Evolutionary conservation across 331 rosid genomes (phyloP), one percentile per base, ranked within the genome.

Genomic region (Arachis monticola): DNA sequence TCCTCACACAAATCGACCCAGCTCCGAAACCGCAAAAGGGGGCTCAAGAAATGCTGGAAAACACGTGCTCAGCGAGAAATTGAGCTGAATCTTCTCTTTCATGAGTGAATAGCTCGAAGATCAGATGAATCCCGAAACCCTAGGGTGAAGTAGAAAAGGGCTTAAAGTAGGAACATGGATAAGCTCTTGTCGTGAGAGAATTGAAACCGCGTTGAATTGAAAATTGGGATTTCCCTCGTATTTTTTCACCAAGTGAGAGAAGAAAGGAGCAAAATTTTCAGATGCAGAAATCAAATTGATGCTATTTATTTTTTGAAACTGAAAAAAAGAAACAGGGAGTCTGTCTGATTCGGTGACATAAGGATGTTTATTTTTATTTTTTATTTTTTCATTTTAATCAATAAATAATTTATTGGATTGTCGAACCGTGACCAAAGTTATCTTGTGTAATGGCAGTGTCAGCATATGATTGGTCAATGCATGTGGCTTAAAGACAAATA

Each of bases 101-200:
- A 10, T 6, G 53, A 5, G 27, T 4, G 40, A 22, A 2, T 41
- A 59, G 50, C 57, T 31, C 8, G 32, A 31, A 59, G 77, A 80
- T 68, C 60, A 76, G 45, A 69, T 10, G 14, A 57, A 56, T 22
- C 11, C 61, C 13, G 9, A 57, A 80, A 80, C 82, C 84, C 82
- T 76, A 76, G 63, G 63, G 35, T 42, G 52, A 41, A 12, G 47
- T 27, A 42, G 56, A 56, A 69, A 10, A 59, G 42, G 4, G 44
- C 59, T 53, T 53, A 53, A 53, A 53, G n/a, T 53, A 13, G 59
- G 30, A 53, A 13, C 30, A 13, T 13, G 69, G 32, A 13, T n/a
- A 55, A 13, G 31, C 30, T 55, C 60, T 55, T 55, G 3, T 14
- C 8, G 35, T 30, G 40, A 55, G 41, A 66, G 7, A 66, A 2